Evolutionary conservation across 768 basidiomycete species (phyloP).

Genomic region (Ramaria rubella): DNA sequence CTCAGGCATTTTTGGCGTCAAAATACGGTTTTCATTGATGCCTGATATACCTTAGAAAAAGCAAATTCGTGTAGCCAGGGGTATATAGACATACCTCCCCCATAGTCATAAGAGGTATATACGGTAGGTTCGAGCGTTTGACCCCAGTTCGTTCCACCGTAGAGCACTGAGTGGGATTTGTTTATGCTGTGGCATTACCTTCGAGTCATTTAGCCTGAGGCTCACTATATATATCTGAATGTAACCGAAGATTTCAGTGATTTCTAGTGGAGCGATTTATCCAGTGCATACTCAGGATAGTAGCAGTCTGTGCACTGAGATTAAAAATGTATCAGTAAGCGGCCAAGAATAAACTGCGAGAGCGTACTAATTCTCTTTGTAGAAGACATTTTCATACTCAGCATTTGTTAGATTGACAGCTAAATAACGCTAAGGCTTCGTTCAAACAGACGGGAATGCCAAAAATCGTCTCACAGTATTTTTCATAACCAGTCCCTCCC

Average conservation of each 20-base stretch:
- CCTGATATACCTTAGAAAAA: slow-evolving; percentile 22
- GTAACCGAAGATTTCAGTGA: slow-evolving; percentile 11
- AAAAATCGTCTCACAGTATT: slow-evolving; percentile 32
- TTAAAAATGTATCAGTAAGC: background rate
- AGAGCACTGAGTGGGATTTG: slow-evolving; percentile 37
- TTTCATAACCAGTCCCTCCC: slow-evolving; percentile 47
- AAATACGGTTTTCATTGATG: slow-evolving; percentile 48
- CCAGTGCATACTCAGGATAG: slow-evolving; percentile 39
- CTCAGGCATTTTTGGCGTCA: slow-evolving; percentile 44
- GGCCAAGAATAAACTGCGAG: background rate
- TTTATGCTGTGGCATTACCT: background rate
- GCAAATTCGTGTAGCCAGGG: slow-evolving; percentile 4
- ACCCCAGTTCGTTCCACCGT: slow-evolving; percentile 62
- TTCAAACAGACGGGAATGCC: background rate
- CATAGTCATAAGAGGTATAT: slow-evolving; percentile 60
- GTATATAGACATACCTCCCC: slow-evolving; percentile 30
- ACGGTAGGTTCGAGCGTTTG: slow-evolving; percentile 50
- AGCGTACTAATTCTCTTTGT: slow-evolving; percentile 45
- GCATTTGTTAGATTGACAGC: slow-evolving; percentile 38
- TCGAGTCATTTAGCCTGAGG: too few species aligned
- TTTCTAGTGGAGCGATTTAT: background rate
- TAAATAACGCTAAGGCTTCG: slow-evolving; percentile 12
- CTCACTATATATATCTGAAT: slow-evolving; percentile 43
- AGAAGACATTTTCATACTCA: slow-evolving; percentile 43
- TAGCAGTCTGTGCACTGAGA: slow-evolving; percentile 39